Base-by-base conservation (phyloP, 371 early-diverging fungal species). In the Globomyces sp. region DNA sequence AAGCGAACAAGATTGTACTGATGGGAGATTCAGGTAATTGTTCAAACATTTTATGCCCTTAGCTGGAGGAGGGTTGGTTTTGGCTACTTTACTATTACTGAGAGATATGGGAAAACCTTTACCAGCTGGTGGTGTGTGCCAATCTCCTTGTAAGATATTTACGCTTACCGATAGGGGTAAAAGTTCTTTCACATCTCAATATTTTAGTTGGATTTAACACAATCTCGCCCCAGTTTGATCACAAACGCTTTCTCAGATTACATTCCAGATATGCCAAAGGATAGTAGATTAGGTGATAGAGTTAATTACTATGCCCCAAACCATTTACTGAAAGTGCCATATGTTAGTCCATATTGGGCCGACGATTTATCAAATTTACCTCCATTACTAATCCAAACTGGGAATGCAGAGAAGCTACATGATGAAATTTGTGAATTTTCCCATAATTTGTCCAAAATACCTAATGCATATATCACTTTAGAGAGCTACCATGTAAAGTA, bases 161-260 rank as follows among this genome's bases (percentile, higher is more conserved):
- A n/a, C 24, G n/a, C 4, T 34, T 13, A 34, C 9, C 24, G 24
- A 24, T n/a, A 40, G 24, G 58, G 62, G 6, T 24, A 69, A 24
- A 66, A 69, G 46, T 37, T 58, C 3, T 69, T 64, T 57, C 37
- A 63, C 9, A 72, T 64, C 62, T 46, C 40, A 55, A 8, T 55
- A 34, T 39, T 39, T 24, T 55, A 55, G 55, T 6, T 55, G 9
- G 84, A 87, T 64, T 67, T 88, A 37, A 79, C 87, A 2, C 87
- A 85, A 64, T 84, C 85, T 0, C 66, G 80, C 51, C 86, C 86
- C 0, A 87, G 88, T 0, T 78, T 88, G 49, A 36, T 75, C 4
- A 58, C 74, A 11, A 87, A 90, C 53, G 68, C 70, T 0, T 41
- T 58, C 11, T 80, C 82, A 0, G 87, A 88, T 57, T 86, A 80